phyloP scores from a whole-genome alignment of 345 rosid species.

The Euclidium syriacum region DNA sequence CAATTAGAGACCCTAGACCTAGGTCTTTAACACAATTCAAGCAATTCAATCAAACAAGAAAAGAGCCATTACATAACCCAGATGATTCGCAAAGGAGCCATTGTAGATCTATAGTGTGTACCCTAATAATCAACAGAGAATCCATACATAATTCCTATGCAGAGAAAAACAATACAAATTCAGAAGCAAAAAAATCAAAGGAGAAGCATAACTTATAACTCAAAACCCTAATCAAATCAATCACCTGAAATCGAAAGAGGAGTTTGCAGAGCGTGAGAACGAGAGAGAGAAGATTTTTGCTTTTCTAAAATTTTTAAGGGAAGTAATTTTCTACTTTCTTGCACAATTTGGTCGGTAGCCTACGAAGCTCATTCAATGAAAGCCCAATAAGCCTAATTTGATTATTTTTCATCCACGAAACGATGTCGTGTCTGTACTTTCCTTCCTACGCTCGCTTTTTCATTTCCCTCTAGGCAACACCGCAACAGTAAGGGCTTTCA shows the following conservation, averaged over 20 bases:
- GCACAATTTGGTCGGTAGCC: background rate
- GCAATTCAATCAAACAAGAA: background rate
- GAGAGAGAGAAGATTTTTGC: background rate
- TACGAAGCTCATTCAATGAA: background rate
- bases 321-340: background rate
- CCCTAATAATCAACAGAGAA: background rate
- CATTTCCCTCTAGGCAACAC: background rate
- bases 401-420: background rate
- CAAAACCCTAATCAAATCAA: slow-evolving; percentile 27
- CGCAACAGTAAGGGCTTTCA: slow-evolving; percentile 9
- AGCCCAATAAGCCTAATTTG: slow-evolving; percentile 19
- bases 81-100: background rate
- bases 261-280: slow-evolving; percentile 17
- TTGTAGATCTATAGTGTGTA: slow-evolving; percentile 14
- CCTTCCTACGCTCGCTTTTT: slow-evolving; percentile 10
- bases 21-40: background rate
- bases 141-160: background rate
- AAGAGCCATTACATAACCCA: background rate
- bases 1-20: background rate
- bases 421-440: background rate
- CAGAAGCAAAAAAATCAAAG: background rate
- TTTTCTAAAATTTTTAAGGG: background rate
- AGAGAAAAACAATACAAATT: background rate
- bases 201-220: slow-evolving; percentile 4
- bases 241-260: slow-evolving; percentile 32